Base-by-base conservation (phyloP, 768 basidiomycete species). In the Lactifluus subvellereus region DNA sequence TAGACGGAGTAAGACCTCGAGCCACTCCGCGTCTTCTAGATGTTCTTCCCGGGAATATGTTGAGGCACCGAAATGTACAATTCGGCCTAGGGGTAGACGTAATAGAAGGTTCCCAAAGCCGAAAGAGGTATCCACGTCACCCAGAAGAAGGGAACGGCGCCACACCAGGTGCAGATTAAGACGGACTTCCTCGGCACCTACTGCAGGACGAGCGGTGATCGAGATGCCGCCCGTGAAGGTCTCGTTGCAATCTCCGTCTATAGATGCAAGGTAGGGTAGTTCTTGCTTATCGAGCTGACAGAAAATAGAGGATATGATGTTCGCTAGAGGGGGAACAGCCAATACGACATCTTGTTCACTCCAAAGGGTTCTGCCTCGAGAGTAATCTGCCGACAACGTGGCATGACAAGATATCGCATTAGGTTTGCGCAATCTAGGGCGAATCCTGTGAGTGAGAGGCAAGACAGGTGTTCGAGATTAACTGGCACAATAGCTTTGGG, bases 341-440 rank as follows among this genome's bases (percentile, higher is more conserved):
- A 47, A 20, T 13, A 54, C 18, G 54, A 64, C 11, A 45, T 60
- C 63, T 14, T 32, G 33, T 43, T 51, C 7, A 37, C 48, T 48
- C 49, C 35, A 43, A 33, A 40, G 0, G 54, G n/a, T 18, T 37
- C 35, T 18, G 54, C 45, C 1, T 32, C 14, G 18, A 64, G 33
- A n/a, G 13, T 5, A 35, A 64, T 42, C 33, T 7, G 40, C 33
- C 43, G 40, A 32, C 63, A 64, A 38, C 35, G 58, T 32, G 63
- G 63, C 33, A 60, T 32, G 47, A 50, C 11, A 8, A 64, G 27
- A 16, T 56, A 18, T 14, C 63, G 63, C 35, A 60, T 55, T 3
- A 64, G 1, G n/a, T 64, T 45, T 14, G 54, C 54, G 14, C 63
- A 64, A 32, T 64, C 63, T n/a, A 60, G 53, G 54, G 47, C 33